A percentile compares a stretch with the other conserved stretches of the same genome.
phyloP scores from a whole-genome alignment of 2,329 filamentous ascomycete genomes.

The Apiospora malaysiana region DNA sequence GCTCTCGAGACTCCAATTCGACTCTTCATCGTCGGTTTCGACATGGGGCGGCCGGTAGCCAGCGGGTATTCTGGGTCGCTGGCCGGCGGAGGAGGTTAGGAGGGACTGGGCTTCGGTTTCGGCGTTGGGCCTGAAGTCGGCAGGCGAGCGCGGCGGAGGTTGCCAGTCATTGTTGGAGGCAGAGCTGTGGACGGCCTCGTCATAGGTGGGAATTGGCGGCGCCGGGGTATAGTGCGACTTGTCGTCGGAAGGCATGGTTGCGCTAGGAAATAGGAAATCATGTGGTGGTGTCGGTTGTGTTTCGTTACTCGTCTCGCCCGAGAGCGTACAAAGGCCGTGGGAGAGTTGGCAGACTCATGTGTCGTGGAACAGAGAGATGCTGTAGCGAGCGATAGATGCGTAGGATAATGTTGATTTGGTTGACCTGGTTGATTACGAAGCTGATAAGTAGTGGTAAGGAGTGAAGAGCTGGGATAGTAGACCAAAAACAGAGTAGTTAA shows the following conservation, averaged over 20 bases:
- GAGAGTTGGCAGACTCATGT: slow-evolving; percentile 22
- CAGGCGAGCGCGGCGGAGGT: slow-evolving; percentile 63
- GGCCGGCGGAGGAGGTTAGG: slow-evolving; percentile 59
- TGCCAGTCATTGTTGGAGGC: slow-evolving; percentile 56
- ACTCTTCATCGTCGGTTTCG: slow-evolving; percentile 58
- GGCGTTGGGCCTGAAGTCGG: slow-evolving; percentile 67
- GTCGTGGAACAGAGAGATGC: background rate
- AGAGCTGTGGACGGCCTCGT: slow-evolving; percentile 75
- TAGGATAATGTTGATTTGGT: slow-evolving; percentile 23
- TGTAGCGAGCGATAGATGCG: slow-evolving; percentile 1
- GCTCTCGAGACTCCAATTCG: slow-evolving; percentile 50
- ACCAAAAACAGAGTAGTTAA: slow-evolving; percentile 10
- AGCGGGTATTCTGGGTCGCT: slow-evolving; percentile 45
- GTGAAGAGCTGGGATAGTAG: slow-evolving; percentile 22
- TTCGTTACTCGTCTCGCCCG: slow-evolving; percentile 5
- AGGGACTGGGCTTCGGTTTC: slow-evolving; percentile 81
- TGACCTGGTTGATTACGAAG: slow-evolving; percentile 26
- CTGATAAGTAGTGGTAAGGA: slow-evolving; percentile 27
- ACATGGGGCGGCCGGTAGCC: slow-evolving; percentile 84
- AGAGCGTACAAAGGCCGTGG: slow-evolving; percentile 10
- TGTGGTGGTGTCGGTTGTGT: background rate
- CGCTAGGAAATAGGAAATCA: slow-evolving; percentile 14
- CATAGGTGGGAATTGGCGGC: slow-evolving; percentile 82
- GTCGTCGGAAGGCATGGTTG: slow-evolving; percentile 53
- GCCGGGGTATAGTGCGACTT: slow-evolving; percentile 65